Base-by-base conservation (phyloP, 2,329 filamentous ascomycete species). In the Xylariaceae sp. region DNA sequence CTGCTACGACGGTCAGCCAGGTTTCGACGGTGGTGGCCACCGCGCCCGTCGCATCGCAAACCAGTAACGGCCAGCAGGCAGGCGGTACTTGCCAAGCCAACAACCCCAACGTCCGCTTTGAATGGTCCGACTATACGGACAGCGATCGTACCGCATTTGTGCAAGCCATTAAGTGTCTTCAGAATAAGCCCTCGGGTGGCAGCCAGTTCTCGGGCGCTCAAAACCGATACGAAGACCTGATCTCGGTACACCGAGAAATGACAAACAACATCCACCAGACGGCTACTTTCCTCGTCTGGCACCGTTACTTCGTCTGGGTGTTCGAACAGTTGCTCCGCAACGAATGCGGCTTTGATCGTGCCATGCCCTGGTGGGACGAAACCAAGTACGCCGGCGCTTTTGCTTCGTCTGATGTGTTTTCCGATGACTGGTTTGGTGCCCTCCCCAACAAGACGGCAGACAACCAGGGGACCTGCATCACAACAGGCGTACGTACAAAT, bases 361-460 rank as follows among this genome's bases (percentile, higher is more conserved):
- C 70, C 2, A 65, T 73, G 60, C 67, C 71, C 5, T 74, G 71
- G 69, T 74, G 71, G 71, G 69, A 74, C 57, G 71, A 72, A 69
- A 68, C 69, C 22, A 63, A 67, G 18, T 61, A 71, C 48, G 59
- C 68, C 4, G 69, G 68, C 45, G 59, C 65, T 51, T 71, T 71
- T 49, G 60, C 62, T 22, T 43, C 58, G 12, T 65, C 68, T 1
- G 63, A 65, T 32, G 16, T 71, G 13, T 71, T 70, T 61, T 65
- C 60, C 18, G 57, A 65, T 18, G 51, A 48, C 4, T 68, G 63
- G 53, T 68, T 70, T 43, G 68, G 69, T 19, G 43, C 61, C 6
- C 62, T 66, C 3, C 63, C 68, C 1, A 43, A 47, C 12, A 63
- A 63, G 55, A 65, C 64, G 7, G 55, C 60, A 1, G 54, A 67